Base-by-base conservation (phyloP, 192 early-diverging fungal genomes). In the Podila epicladia region DNA sequence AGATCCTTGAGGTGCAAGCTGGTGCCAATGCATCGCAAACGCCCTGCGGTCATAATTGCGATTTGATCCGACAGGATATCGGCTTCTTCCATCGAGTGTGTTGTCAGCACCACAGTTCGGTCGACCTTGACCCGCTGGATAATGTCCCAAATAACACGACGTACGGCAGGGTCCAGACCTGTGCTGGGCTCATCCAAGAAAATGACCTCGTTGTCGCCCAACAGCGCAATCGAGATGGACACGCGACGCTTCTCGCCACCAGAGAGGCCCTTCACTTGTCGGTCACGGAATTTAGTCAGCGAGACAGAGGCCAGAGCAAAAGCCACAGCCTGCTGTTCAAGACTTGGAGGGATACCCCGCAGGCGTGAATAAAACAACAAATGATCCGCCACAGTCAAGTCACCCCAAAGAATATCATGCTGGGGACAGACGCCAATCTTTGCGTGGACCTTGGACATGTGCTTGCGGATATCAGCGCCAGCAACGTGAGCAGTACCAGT, bases 21-120 rank as follows among this genome's bases (percentile, higher is more conserved):
- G 20, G 88, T 86, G 13, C 91, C 91, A 17, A 80, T 65, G 28
- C 83, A 85, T 49, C 85, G 50, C 17, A 93, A 48, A 26, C 77
- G 49, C 22, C 91, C 91, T 2, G 41, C 35, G 4, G 63, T 69
- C 74, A 93, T 82, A 68, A 93, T 87, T 17, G 83, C 85, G 15
- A 90, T 83, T 4, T 72, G 68, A 65, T 87, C 84, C 3, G 80
- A 83, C 5, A 87, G 73, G 24, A 82, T 78, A 67, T 93, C 91
- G 22, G 92, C 91, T 70, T 93, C 92, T 45, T 92, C 91, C 87
- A 93, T 83, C 49, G 75, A 83, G 55, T 93, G 92, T 0, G 91
- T 92, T 1, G 92, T 93, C 61, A 93, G 33, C 17, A 93, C 72
- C 20, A 93, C 67, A 15, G 85, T 86, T 7, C 85, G 71, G 28